These are phyloP conservation scores for Mycosarcoma maydis DNA, from an alignment of 1,284 basidiomycete species.

Conservation along the genomic window DNA sequence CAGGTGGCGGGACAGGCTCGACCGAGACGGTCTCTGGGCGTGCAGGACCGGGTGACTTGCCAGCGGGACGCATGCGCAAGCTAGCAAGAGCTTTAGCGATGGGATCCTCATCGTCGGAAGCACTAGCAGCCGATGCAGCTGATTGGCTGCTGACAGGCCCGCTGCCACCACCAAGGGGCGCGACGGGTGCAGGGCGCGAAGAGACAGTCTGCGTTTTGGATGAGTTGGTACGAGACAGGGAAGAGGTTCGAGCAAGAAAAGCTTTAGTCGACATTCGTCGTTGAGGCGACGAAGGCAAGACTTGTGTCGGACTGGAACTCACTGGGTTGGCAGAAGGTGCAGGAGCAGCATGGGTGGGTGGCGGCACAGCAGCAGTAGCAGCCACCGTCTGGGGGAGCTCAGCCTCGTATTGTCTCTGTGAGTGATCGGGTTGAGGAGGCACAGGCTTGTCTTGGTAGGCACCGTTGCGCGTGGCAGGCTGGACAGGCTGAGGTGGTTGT, in stretches of 20 bases:
- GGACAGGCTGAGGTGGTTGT: conserved; percentile 17
- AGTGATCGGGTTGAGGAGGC: conserved; percentile 24
- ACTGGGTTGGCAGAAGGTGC: conserved; percentile 27
- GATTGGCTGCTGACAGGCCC: conserved; percentile 4
- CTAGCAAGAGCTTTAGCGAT: conserved; percentile 77
- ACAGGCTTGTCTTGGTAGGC: conserved; percentile 30
- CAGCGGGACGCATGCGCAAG: conserved; percentile 68
- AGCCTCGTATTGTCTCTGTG: conserved; percentile 17
- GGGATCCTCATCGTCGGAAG: conserved; percentile 74
- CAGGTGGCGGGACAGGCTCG: conserved; percentile 15
- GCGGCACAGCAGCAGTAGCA: conserved; percentile 2
- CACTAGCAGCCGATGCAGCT: conserved; percentile 10
- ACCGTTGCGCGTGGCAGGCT: conserved; percentile 19
- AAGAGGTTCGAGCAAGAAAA: conserved; percentile 60
- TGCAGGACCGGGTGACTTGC: conserved; percentile 49
- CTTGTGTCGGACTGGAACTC: conserved; percentile 13
- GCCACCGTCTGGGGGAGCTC: conserved; percentile 19
- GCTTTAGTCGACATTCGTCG: conserved; percentile 54
- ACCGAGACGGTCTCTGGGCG: conserved; percentile 41
- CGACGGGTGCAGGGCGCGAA: conserved; percentile 28
- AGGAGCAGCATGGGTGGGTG: conserved; percentile 2
- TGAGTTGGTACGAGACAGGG: conserved; percentile 39
- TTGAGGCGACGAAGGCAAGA: conserved; percentile 21
- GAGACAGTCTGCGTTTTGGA: conserved; percentile 27
- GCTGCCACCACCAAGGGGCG: conserved; percentile 20